These are phyloP conservation scores for Diophrys sp. DNA, from an alignment of 73 alveolate species.

Conservation along the genomic window DNA sequence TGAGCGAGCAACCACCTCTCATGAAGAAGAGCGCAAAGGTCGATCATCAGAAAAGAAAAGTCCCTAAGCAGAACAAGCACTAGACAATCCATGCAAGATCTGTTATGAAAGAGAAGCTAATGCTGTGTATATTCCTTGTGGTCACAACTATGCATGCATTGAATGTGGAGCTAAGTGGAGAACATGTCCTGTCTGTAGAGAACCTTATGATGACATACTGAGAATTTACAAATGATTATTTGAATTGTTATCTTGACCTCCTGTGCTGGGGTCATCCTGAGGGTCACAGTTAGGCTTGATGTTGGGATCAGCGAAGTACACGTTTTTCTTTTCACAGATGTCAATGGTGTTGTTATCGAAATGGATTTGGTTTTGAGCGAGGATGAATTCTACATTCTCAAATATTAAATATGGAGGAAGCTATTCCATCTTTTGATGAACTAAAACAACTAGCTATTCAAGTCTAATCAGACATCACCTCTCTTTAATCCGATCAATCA, in stretches of 20 bases:
- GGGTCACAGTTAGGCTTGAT: too few relatives aligned
- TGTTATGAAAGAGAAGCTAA: slow-evolving; percentile 71
- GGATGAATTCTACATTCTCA: not conserved
- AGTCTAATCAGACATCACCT: too few relatives aligned
- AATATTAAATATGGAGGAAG: too few relatives aligned
- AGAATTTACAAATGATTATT: slow-evolving; percentile 64
- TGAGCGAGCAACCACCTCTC: not conserved
- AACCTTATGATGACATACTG: slow-evolving; percentile 67
- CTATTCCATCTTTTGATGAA: too few relatives aligned
- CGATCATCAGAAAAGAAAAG: not conserved
- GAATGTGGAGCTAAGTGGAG: slow-evolving; percentile 69
- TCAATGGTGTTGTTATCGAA: too few relatives aligned
- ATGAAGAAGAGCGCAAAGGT: not conserved
- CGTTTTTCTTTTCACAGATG: too few relatives aligned
- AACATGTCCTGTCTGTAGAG: slow-evolving; percentile 79
- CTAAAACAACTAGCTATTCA: too few relatives aligned
- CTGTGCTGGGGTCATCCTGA: too few relatives aligned
- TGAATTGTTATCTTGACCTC: too few relatives aligned
- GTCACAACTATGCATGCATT: slow-evolving; percentile 74
- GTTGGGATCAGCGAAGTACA: too few relatives aligned
- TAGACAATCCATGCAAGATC: slow-evolving; percentile 52
- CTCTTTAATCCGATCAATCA: too few relatives aligned
- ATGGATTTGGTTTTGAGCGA: too few relatives aligned
- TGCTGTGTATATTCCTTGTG: slow-evolving; percentile 80
- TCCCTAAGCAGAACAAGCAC: not conserved